Conservation (phyloP, 352 stramenopile species). For the Thraustotheca clavata region DNA sequence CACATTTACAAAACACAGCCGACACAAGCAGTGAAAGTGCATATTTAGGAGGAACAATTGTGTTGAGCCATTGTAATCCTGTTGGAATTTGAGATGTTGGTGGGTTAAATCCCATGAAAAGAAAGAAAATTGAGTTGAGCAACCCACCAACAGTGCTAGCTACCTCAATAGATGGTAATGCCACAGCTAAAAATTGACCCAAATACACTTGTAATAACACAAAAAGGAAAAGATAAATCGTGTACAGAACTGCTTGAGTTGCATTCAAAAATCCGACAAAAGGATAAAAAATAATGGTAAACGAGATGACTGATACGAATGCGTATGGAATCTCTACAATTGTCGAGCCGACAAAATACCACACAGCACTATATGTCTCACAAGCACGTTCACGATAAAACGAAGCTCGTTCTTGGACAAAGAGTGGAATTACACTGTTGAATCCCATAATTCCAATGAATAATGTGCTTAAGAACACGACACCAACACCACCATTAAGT, state of each 20-base stretch:
- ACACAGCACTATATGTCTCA: constrained; percentile 71
- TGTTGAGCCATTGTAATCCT: constrained; percentile 51
- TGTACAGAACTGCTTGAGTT: background rate
- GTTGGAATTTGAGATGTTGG: constrained; percentile 38
- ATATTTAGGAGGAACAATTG: constrained; percentile 34
- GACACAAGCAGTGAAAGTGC: constrained; percentile 29
- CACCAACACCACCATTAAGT: constrained; percentile 52
- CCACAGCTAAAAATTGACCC: constrained; percentile 35
- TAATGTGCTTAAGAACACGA: constrained; percentile 78
- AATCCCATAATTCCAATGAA: constrained; percentile 80
- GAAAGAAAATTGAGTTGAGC: constrained; percentile 59
- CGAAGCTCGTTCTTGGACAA: constrained; percentile 75
- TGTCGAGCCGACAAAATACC: constrained; percentile 62
- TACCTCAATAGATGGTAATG: constrained; percentile 32
- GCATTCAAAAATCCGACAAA: constrained; percentile 40
- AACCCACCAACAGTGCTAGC: constrained; percentile 37
- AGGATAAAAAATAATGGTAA: constrained; percentile 41
- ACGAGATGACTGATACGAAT: constrained; percentile 29
- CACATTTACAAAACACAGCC: constrained; percentile 2
- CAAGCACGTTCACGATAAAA: constrained; percentile 86
- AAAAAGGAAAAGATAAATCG: constrained; percentile 27
- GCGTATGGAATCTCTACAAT: constrained; percentile 68
- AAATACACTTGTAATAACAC: constrained; percentile 43
- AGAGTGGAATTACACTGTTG: constrained; percentile 66
- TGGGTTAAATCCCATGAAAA: constrained; percentile 71